Evolutionary conservation across 2,329 filamentous ascomycete species (phyloP).

Genomic region (Hypoxylon sp.): DNA sequence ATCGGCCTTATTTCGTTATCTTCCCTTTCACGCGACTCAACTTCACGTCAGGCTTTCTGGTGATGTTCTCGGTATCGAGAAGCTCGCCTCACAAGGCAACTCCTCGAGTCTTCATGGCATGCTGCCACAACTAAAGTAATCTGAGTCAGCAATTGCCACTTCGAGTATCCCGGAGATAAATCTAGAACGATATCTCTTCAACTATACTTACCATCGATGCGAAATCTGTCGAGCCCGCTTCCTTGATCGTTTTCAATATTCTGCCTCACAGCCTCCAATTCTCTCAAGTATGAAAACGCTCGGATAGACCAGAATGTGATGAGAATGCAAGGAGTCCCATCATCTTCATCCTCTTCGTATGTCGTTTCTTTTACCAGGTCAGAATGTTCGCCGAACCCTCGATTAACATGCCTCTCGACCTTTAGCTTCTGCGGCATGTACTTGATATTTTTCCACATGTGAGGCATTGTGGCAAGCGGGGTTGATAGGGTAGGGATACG

Average conservation of each 20-base stretch:
- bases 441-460: conserved; percentile 22
- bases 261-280: conserved; percentile 13
- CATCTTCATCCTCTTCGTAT: conserved; percentile 35
- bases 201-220: conserved; percentile 27
- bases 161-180: background rate
- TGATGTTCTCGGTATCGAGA: conserved; percentile 20
- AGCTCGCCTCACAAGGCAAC: conserved; percentile 24
- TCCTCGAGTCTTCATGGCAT: conserved; percentile 11
- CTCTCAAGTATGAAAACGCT: background rate
- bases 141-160: conserved; percentile 1
- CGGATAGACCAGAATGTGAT: conserved; percentile 15
- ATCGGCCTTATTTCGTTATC: background rate
- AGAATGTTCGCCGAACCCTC: background rate
- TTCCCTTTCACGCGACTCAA: background rate
- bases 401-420: conserved; percentile 4
- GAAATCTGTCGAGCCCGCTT: conserved; percentile 20
- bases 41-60: conserved; percentile 23
- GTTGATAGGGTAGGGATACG: background rate
- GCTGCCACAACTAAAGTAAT: conserved; percentile 11
- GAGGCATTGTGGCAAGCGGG: conserved; percentile 22
- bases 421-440: conserved; percentile 22
- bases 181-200: background rate
- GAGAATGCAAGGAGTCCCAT: conserved; percentile 33
- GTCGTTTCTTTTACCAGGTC: conserved; percentile 14
- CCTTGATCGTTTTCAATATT: conserved; percentile 20